A percentile compares a stretch with the other conserved stretches of the same genome.
Evolutionary conservation across 73 alveolate species (phyloP).

Genomic region (Uronychia binucleata): DNA sequence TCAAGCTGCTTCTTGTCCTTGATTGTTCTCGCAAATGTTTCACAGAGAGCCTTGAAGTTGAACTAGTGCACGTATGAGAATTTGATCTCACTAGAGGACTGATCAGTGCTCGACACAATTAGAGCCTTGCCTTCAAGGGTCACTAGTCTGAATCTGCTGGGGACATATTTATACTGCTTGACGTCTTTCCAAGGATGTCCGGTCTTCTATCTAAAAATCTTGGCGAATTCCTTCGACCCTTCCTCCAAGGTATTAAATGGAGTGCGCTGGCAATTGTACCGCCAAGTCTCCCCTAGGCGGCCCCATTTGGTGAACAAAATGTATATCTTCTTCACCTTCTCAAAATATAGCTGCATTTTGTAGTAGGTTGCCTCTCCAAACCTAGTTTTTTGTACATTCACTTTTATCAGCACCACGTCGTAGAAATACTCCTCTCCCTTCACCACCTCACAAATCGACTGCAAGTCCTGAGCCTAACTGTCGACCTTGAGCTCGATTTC

Average conservation of each 20-base stretch:
- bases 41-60: too few relatives aligned
- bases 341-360: conserved; percentile 15
- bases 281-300: background rate
- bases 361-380: conserved; percentile 7
- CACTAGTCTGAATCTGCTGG: background rate
- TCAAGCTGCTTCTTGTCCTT: too few relatives aligned
- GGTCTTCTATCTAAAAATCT: conserved; percentile 52
- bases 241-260: conserved; percentile 20
- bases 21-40: too few relatives aligned
- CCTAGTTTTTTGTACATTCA: background rate
- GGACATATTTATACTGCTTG: background rate
- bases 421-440: background rate
- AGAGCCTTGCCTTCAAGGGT: background rate
- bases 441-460: background rate
- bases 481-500: background rate
- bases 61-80: too few relatives aligned
- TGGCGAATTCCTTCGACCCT: conserved; percentile 44
- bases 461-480: background rate
- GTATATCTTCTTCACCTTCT: conserved; percentile 12
- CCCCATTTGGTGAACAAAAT: conserved; percentile 50
- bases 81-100: background rate
- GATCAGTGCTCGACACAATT: background rate
- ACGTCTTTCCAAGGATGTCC: conserved; percentile 38
- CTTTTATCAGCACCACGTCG: conserved; percentile 13
- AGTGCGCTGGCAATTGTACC: conserved; percentile 12